These are phyloP conservation scores for Xylaria bambusicola DNA, from an alignment of 495 filamentous ascomycete species.

Conservation along the genomic window DNA sequence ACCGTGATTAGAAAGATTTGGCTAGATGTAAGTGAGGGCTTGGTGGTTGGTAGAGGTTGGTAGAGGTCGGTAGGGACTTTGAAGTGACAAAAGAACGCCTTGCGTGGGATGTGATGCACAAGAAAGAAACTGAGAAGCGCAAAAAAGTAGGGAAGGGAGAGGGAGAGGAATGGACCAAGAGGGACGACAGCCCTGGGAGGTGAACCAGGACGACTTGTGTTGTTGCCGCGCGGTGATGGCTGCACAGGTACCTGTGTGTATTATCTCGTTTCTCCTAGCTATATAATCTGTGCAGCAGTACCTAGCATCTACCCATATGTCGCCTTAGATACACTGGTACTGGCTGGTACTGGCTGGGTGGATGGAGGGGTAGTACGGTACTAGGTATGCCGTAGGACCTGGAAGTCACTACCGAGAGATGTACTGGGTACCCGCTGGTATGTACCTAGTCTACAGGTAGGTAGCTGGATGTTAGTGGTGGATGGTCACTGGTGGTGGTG, in stretches of 20 bases:
- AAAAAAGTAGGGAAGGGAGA: conserved; percentile 13
- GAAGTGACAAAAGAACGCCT: conserved; percentile 16
- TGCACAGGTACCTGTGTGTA: neutral
- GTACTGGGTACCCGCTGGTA: neutral
- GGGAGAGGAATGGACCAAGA: conserved; percentile 17
- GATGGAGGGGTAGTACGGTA: too few relatives aligned
- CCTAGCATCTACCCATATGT: too few relatives aligned
- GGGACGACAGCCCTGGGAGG: conserved; percentile 14
- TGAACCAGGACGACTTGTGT: conserved; percentile 12
- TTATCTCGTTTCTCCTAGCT: too few relatives aligned
- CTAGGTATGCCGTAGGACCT: too few relatives aligned
- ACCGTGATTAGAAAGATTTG: conserved; percentile 1
- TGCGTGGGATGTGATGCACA: conserved; percentile 20
- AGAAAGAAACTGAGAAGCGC: conserved; percentile 16
- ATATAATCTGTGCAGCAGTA: too few relatives aligned
- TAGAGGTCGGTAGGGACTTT: neutral
- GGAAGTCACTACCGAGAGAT: too few relatives aligned
- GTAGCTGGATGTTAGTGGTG: neutral
- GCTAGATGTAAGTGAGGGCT: neutral
- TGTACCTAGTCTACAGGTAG: neutral
- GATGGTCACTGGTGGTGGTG: neutral
- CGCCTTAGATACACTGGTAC: too few relatives aligned
- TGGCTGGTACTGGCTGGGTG: too few relatives aligned
- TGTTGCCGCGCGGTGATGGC: conserved; percentile 13
- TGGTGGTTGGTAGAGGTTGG: neutral